These are phyloP conservation scores for Septoria petroselini DNA, from an alignment of 2,329 filamentous ascomycete genomes.

Conservation along the genomic window DNA sequence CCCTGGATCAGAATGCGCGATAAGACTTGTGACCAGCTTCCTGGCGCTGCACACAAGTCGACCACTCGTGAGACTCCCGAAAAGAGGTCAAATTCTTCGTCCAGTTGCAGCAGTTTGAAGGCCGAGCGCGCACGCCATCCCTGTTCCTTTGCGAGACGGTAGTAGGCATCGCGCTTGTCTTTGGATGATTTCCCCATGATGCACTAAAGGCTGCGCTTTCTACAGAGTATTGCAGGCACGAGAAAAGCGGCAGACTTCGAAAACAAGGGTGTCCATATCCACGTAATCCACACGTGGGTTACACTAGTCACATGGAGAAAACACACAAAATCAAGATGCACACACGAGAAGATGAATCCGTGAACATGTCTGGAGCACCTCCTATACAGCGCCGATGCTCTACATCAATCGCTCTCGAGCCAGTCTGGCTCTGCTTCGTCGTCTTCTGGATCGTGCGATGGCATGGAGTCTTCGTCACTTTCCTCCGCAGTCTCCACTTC, in stretches of 20 bases:
- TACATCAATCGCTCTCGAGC: conserved; percentile 45
- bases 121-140: conserved; percentile 95
- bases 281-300: too few relatives aligned
- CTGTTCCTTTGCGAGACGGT: conserved; percentile 95
- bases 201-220: too few relatives aligned
- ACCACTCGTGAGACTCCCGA: conserved; percentile 86
- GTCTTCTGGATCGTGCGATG: conserved; percentile 63
- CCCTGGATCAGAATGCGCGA: conserved; percentile 91
- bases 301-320: too few relatives aligned
- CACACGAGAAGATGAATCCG: too few relatives aligned
- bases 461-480: conserved; percentile 47
- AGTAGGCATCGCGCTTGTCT: conserved; percentile 97
- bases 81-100: conserved; percentile 95
- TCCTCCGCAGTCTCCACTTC: background rate
- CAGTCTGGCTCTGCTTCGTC: conserved; percentile 65
- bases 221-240: too few relatives aligned
- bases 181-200: conserved; percentile 76
- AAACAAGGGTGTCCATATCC: too few relatives aligned
- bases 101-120: conserved; percentile 94
- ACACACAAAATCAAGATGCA: too few relatives aligned
- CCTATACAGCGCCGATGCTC: too few relatives aligned
- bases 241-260: too few relatives aligned
- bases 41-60: conserved; percentile 91
- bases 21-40: conserved; percentile 95
- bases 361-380: too few relatives aligned